phyloP scores from a whole-genome alignment of 768 basidiomycete genomes.

The Lactifluus hygrophoroides region DNA sequence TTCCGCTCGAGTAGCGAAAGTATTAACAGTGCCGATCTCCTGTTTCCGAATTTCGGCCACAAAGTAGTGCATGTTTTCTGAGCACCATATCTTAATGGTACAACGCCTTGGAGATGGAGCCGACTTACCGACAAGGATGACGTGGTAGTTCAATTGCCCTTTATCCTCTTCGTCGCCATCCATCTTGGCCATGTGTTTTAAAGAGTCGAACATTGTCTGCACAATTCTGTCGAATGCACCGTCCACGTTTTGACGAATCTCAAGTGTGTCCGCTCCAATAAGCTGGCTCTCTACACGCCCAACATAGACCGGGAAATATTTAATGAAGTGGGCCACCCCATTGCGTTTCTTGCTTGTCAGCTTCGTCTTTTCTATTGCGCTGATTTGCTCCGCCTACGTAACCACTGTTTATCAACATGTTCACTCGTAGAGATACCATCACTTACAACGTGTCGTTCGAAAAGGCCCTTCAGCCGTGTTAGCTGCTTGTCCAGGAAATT shows the following conservation, averaged over 20 bases:
- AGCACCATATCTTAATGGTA: background rate
- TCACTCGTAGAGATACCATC: background rate
- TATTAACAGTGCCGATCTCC: slow-evolving; percentile 50
- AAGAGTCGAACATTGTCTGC: slow-evolving; percentile 81
- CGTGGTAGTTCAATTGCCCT: slow-evolving; percentile 93
- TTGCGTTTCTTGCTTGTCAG: slow-evolving; percentile 86
- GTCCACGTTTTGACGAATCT: slow-evolving; percentile 71
- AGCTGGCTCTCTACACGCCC: slow-evolving; percentile 79
- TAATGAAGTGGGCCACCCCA: slow-evolving; percentile 87
- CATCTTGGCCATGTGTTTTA: slow-evolving; percentile 95
- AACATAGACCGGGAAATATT: slow-evolving; percentile 86
- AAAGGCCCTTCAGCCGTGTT: slow-evolving; percentile 59
- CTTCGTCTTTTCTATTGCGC: slow-evolving; percentile 84
- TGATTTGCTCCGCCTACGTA: slow-evolving; percentile 73
- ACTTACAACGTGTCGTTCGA: slow-evolving; percentile 69
- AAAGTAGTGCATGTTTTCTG: slow-evolving; percentile 97
- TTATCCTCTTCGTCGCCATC: slow-evolving; percentile 93
- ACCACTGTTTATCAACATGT: slow-evolving; percentile 3
- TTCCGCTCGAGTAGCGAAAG: slow-evolving; percentile 67
- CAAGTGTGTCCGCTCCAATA: slow-evolving; percentile 62
- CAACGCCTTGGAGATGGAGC: background rate
- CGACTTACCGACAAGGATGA: slow-evolving; percentile 81
- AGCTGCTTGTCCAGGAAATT: slow-evolving; percentile 77
- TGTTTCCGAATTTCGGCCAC: slow-evolving; percentile 71
- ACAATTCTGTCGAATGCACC: slow-evolving; percentile 82